Conservation (phyloP, 2,329 filamentous ascomycete species). For the Fusarium acutatum region DNA sequence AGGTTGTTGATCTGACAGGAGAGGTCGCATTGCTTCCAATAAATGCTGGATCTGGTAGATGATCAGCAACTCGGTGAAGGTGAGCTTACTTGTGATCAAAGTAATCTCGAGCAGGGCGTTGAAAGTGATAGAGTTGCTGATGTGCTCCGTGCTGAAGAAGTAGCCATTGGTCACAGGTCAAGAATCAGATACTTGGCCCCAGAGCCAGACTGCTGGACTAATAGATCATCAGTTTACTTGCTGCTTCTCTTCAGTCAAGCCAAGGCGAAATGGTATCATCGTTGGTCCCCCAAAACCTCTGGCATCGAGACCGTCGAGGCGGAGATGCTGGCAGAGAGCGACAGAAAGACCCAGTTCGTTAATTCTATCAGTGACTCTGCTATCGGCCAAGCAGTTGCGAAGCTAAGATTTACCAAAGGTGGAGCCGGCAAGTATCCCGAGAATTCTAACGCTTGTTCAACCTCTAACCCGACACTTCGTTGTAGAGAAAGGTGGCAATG, state of each 20-base stretch:
- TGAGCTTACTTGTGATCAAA: not conserved
- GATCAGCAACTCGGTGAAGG: not conserved
- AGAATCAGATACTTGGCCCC: not conserved
- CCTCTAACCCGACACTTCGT: fast-evolving
- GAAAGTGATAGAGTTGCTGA: not conserved
- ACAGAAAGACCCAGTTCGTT: not conserved
- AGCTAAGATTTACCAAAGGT: not conserved
- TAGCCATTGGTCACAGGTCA: not conserved
- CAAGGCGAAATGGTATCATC: not conserved
- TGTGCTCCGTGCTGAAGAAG: fast-evolving
- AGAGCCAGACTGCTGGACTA: fast-evolving
- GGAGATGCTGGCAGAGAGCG: not conserved
- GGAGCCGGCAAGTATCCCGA: not conserved
- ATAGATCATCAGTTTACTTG: not conserved
- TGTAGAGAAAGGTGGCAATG: not conserved
- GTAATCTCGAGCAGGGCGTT: not conserved
- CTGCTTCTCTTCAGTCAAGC: not conserved
- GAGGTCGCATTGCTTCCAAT: not conserved
- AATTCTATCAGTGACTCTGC: not conserved
- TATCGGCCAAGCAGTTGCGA: not conserved
- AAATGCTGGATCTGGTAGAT: not conserved
- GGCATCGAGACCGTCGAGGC: not conserved
- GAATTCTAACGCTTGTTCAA: fast-evolving
- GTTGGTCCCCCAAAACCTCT: not conserved
- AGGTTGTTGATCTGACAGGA: not conserved